phyloP scores from a whole-genome alignment of 257 asterid genomes.

The Solanum neorickii region DNA sequence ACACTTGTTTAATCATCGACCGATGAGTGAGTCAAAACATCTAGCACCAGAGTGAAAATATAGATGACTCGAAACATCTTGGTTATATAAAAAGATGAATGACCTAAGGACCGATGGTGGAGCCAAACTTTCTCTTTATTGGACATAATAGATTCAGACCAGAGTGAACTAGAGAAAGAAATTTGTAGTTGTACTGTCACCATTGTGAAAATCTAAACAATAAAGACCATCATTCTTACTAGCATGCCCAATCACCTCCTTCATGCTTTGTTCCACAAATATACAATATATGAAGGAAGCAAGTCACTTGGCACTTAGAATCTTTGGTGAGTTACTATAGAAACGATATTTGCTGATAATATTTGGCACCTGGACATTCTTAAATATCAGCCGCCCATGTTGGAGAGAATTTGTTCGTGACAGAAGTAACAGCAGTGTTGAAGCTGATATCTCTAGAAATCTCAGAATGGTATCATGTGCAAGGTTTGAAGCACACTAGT shows the following conservation, averaged over 20 bases:
- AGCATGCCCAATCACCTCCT: background rate
- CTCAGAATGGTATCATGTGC: background rate
- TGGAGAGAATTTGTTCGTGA: background rate
- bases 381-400: background rate
- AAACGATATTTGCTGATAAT: background rate
- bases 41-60: background rate
- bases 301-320: background rate
- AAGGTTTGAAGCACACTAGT: background rate
- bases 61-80: background rate
- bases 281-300: background rate
- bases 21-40: background rate
- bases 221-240: background rate
- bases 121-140: background rate
- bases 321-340: background rate
- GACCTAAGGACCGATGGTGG: background rate
- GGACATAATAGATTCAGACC: background rate
- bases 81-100: background rate
- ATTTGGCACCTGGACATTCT: background rate
- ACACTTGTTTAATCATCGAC: background rate
- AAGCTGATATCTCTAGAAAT: background rate
- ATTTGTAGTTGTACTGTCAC: background rate
- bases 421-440: background rate
- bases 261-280: background rate
- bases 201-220: background rate
- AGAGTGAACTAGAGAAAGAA: background rate